Evolutionary conservation across 2,329 filamentous ascomycete genomes (phyloP).

Genomic region (Sclerotinia spermophila): DNA sequence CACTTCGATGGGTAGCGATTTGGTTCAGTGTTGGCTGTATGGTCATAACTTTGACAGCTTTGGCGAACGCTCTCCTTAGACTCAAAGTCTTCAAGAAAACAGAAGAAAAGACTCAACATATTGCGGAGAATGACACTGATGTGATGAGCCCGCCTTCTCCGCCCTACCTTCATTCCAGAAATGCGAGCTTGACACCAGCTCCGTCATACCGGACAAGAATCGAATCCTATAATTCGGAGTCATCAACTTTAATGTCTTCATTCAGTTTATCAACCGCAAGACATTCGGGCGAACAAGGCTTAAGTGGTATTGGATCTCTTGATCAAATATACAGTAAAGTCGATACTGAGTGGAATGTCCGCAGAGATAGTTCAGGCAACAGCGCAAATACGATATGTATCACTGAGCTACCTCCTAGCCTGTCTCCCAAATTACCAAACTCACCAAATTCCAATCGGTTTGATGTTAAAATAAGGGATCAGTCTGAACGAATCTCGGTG

Average conservation of each 20-base stretch:
- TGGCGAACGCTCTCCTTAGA: slow-evolving; percentile 11
- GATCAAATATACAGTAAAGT: slow-evolving; percentile 9
- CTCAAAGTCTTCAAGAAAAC: slow-evolving; percentile 15
- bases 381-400: background rate
- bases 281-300: background rate
- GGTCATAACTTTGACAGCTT: background rate
- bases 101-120: background rate
- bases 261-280: background rate
- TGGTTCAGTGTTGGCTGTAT: slow-evolving; percentile 15
- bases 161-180: background rate
- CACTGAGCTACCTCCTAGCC: background rate
- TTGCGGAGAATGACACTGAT: background rate
- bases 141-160: background rate
- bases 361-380: background rate
- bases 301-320: slow-evolving; percentile 10
- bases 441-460: background rate
- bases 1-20: slow-evolving; percentile 18
- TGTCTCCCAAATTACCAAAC: background rate
- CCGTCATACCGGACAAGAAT: slow-evolving; percentile 15
- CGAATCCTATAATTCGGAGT: slow-evolving; percentile 6
- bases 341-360: background rate
- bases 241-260: background rate
- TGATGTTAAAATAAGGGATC: background rate
- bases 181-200: slow-evolving; percentile 1
- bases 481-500: background rate